Evolutionary conservation across 306 rosid genomes (phyloP).

Genomic region (Begonia fuchsioides): DNA sequence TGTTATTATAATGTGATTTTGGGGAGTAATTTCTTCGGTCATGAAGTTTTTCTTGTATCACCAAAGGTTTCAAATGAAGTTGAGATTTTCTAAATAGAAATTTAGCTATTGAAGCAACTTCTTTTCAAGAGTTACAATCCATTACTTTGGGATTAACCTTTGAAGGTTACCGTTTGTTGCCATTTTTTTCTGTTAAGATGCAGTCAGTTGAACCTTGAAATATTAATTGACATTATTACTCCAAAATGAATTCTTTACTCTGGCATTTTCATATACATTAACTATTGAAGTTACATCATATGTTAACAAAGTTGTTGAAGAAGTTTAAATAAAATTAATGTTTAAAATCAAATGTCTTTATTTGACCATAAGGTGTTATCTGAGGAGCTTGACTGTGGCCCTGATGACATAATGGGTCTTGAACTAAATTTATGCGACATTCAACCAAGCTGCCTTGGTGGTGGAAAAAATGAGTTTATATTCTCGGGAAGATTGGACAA

Average conservation of each 20-base stretch:
- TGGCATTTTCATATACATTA: neutral
- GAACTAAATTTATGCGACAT: slow-evolving; percentile 91
- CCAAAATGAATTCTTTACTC: neutral
- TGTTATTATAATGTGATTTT: no score
- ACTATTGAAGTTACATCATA: neutral
- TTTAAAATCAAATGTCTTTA: slow-evolving; percentile 5
- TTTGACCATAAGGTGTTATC: slow-evolving; percentile 47
- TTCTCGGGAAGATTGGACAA: slow-evolving; percentile 97
- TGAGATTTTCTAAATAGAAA: no score
- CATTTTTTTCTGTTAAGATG: no score
- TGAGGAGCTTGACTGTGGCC: slow-evolving; percentile 57
- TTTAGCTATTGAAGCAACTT: no score
- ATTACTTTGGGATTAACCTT: no score
- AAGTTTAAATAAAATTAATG: slow-evolving; percentile 4
- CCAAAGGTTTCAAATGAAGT: no score
- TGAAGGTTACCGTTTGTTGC: no score
- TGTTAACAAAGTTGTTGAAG: neutral
- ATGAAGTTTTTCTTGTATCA: no score
- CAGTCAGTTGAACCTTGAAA: no score
- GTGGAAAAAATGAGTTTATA: slow-evolving; percentile 81
- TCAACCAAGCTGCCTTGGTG: slow-evolving; percentile 98
- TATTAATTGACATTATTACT: no score
- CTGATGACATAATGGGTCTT: slow-evolving; percentile 59
- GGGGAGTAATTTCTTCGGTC: no score
- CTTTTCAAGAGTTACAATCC: no score